Conservation (phyloP, 2,329 filamentous ascomycete species). For the Byssoonygena ceratinophila region DNA sequence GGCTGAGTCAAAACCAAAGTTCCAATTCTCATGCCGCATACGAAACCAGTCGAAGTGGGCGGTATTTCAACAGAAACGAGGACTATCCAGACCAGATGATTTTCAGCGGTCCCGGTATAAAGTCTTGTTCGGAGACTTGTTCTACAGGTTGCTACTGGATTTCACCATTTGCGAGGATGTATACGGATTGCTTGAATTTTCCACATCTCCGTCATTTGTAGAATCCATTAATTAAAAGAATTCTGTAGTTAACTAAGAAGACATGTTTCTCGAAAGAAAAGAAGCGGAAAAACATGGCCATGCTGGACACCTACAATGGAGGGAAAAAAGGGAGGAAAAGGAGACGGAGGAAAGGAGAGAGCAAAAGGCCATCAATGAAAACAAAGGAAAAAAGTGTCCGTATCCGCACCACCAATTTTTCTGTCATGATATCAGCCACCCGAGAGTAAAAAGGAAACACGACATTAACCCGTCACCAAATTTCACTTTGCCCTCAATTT, state of each 20-base stretch:
- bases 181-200: too few relatives aligned
- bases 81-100: too few relatives aligned
- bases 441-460: conserved; percentile 6
- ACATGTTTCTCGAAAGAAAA: conserved; percentile 6
- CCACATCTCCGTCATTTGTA: too few relatives aligned
- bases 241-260: conserved; percentile 8
- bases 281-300: background rate
- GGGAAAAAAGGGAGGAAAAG: background rate
- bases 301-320: background rate
- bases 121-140: too few relatives aligned
- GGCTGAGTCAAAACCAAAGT: too few relatives aligned
- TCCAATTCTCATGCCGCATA: too few relatives aligned
- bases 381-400: conserved; percentile 8
- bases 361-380: background rate
- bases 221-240: background rate
- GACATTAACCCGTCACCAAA: conserved; percentile 8
- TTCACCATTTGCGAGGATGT: too few relatives aligned
- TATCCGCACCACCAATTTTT: conserved; percentile 11
- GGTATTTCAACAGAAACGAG: too few relatives aligned
- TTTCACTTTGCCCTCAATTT: conserved; percentile 2
- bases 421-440: conserved; percentile 10
- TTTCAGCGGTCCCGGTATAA: too few relatives aligned
- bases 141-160: too few relatives aligned
- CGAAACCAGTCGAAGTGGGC: too few relatives aligned
- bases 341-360: background rate